Base-by-base conservation (phyloP, 2,329 filamentous ascomycete genomes). In the Ceratocystis colombiana region DNA sequence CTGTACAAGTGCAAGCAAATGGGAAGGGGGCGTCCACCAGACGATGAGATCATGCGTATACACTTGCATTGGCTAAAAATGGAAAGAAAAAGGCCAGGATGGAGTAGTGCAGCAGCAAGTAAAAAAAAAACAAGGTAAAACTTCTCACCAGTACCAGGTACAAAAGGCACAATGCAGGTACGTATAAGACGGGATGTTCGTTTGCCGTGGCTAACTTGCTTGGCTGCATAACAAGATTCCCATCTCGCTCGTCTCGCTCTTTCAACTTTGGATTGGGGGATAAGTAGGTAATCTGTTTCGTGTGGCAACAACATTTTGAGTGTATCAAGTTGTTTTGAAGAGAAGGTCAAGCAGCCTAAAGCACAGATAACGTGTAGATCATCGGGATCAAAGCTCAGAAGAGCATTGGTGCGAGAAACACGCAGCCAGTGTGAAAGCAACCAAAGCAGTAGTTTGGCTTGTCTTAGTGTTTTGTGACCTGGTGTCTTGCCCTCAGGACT, bases 331-430 rank as follows among this genome's bases (percentile, higher is more conserved):
- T 30, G 55, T 30, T 59, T 59, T 59, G 55, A 37, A 33, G 28
- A 37, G 55, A 22, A n/a, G 55, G 55, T 33, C 55, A 59, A 37
- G 55, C 28, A 59, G 1, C 48, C 55, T 37, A 5, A 30, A n/a
- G 55, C 55, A 59, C 55, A 59, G 55, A 59, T 59, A 37, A 37
- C 28, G 55, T 15, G 55, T 37, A 59, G 55, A 59, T 59, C 55
- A 25, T 59, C 5, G 17, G 55, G 55, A 59, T 59, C 55, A 59
- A 59, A 59, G 55, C 55, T 59, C 30, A 59, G 28, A 59, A 37
- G 33, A 59, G 55, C 28, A 59, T 25, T 59, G n/a, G 55, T 59
- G 55, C 15, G 48, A 37, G 55, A 59, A 59, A 30, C 28, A 57
- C 20, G 5, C 22, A 53, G 10, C 48, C 22, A 4, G 22, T n/a